Evolutionary conservation across 805 yeast genomes (phyloP).

Genomic region (Metschnikowia lochheadii): DNA sequence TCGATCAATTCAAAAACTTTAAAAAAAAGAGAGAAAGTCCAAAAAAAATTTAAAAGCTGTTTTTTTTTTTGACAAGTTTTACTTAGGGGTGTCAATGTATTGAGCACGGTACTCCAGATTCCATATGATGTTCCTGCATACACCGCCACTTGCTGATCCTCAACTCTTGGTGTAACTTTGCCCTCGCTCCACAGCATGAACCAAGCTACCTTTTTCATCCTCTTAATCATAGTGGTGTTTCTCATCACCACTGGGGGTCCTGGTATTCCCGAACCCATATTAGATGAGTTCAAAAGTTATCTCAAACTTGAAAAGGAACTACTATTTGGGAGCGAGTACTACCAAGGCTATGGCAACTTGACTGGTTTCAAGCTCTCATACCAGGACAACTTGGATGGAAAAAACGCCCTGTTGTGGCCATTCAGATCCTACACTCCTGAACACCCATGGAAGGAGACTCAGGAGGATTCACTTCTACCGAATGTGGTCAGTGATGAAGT

Average conservation of each 20-base stretch:
- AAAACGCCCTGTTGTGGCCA: conserved; percentile 54
- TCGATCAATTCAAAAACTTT: not conserved
- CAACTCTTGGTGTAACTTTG: not conserved
- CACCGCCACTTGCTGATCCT: not conserved
- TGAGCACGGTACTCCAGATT: not conserved
- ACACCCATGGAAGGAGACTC: conserved; percentile 42
- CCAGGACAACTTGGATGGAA: conserved; percentile 47
- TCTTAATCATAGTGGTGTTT: conserved; percentile 32
- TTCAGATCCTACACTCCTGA: conserved; percentile 43
- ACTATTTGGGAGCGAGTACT: conserved; percentile 41
- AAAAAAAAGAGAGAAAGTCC: too few relatives aligned
- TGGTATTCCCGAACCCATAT: conserved; percentile 23
- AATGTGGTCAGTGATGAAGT: conserved; percentile 48
- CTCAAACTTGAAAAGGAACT: conserved; percentile 16
- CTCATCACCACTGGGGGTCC: conserved; percentile 29
- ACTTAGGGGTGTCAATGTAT: too few relatives aligned
- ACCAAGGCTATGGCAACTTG: conserved; percentile 59
- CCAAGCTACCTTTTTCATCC: conserved; percentile 31
- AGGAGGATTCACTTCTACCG: conserved; percentile 58
- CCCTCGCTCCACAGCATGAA: conserved; percentile 17
- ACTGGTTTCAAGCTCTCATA: conserved; percentile 72
- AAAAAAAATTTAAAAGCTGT: too few relatives aligned
- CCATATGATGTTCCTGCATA: not conserved
- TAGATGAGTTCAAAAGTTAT: conserved; percentile 23
- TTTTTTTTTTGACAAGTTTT: too few relatives aligned